Percentiles rank a stretch among this genome's conserved stretches.
Evolutionary conservation across 148 eudicot species (phyloP).

Genomic region (Talinum fruticosum): DNA sequence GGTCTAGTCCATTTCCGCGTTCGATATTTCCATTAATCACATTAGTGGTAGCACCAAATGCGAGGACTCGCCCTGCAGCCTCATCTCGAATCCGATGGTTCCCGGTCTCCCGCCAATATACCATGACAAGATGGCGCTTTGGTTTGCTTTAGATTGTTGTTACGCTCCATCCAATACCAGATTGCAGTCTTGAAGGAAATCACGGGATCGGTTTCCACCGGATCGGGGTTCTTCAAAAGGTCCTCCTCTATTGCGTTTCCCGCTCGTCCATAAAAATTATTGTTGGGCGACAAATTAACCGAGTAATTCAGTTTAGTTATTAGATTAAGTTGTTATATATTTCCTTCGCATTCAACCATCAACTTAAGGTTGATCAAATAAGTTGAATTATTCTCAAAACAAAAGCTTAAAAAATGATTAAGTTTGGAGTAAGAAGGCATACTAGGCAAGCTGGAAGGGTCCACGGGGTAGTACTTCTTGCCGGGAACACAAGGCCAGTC

Average conservation of each 20-base stretch:
- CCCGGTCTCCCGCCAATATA: constrained; percentile 35
- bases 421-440: neutral
- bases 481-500: constrained; percentile 47
- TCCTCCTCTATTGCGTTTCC: constrained; percentile 33
- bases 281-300: no score
- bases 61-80: constrained; percentile 27
- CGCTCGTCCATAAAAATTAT: constrained; percentile 37
- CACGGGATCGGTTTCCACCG: constrained; percentile 35
- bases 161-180: constrained; percentile 54
- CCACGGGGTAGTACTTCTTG: constrained; percentile 44
- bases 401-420: no score
- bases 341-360: no score
- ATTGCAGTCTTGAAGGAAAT: constrained; percentile 50
- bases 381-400: no score
- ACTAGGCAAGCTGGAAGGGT: constrained; percentile 51
- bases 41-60: constrained; percentile 40
- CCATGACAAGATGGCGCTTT: constrained; percentile 44
- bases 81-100: constrained; percentile 41
- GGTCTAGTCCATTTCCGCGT: constrained; percentile 24
- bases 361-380: constrained; percentile 41
- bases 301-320: no score
- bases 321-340: no score
- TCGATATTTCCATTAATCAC: constrained; percentile 38
- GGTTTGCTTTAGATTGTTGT: no score
- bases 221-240: constrained; percentile 45